These are phyloP conservation scores for Microcyclosporella mali DNA, from an alignment of 2,329 filamentous ascomycete genomes.

Conservation along the genomic window DNA sequence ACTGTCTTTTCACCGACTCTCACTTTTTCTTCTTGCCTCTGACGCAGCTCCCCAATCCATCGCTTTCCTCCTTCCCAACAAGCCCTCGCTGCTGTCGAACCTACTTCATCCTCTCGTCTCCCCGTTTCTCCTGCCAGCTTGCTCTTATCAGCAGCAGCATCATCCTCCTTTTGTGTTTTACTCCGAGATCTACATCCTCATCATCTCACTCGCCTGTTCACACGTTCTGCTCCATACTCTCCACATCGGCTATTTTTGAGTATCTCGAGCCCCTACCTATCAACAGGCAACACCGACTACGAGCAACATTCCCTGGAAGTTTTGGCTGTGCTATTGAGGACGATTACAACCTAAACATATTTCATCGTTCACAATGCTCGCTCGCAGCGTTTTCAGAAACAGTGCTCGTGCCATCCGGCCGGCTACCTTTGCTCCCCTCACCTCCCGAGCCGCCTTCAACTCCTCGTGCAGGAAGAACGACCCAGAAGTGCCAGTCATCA, in stretches of 20 bases:
- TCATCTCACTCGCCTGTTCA: too few species aligned
- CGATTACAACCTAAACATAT: too few species aligned
- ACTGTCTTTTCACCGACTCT: background rate
- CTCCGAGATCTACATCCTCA: too few species aligned
- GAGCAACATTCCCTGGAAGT: background rate
- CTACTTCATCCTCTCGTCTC: too few species aligned
- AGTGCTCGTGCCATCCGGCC: slow-evolving; percentile 12
- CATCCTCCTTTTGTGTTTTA: background rate
- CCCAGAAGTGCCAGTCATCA: slow-evolving; percentile 29
- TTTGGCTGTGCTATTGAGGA: too few species aligned
- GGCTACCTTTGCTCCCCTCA: slow-evolving; percentile 8
- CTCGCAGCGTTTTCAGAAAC: slow-evolving; percentile 15
- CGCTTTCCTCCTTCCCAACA: background rate
- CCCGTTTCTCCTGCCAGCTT: background rate
- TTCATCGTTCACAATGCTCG: slow-evolving; percentile 13
- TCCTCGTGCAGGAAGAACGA: slow-evolving; percentile 20
- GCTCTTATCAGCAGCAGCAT: too few species aligned
- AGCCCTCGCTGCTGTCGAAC: too few species aligned
- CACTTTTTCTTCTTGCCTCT: background rate
- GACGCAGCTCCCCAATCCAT: background rate
- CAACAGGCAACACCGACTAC: background rate
- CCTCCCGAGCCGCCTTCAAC: slow-evolving; percentile 21
- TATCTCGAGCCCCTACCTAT: too few species aligned
- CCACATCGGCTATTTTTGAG: too few species aligned
- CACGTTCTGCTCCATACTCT: too few species aligned